phyloP scores from a whole-genome alignment of 108 stramenopile genomes.

The Aureococcus anophagefferens region DNA sequence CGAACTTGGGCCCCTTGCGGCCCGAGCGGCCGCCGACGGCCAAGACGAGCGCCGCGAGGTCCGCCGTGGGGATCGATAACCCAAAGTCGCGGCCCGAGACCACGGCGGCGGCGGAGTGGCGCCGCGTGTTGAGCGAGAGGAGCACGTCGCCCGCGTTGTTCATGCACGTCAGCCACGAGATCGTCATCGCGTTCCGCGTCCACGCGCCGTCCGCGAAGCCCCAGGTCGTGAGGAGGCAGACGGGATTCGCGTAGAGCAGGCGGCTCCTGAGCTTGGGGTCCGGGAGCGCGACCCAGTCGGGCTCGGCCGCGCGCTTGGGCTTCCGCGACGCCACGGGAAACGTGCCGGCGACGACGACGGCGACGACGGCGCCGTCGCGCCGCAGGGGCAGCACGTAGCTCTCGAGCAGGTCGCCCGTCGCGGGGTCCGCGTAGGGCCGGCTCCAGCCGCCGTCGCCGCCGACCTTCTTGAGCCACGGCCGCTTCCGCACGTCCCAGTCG shows the following conservation, averaged over 20 bases:
- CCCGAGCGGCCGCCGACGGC: neutral
- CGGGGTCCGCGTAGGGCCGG: neutral
- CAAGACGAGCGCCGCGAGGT: neutral
- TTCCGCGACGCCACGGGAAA: neutral
- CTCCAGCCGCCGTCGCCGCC: neutral
- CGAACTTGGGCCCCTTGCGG: neutral
- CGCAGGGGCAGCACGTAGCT: neutral
- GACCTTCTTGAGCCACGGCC: neutral
- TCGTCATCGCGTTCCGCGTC: neutral
- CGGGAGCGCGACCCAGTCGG: neutral
- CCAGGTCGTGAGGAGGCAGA: neutral
- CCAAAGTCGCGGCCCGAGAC: neutral
- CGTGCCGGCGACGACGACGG: neutral
- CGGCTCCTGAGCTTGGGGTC: neutral
- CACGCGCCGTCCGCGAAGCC: neutral
- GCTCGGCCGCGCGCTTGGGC: neutral
- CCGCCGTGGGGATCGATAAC: neutral
- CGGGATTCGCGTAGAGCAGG: neutral
- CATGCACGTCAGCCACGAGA: neutral
- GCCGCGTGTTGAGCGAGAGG: neutral
- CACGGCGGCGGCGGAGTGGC: neutral
- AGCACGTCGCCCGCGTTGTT: neutral
- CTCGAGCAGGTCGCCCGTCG: neutral
- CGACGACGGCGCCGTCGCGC: neutral
- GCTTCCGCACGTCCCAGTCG: neutral